Evolutionary conservation across 208 protist genomes (phyloP).

Genomic region (Leishmania gerbilli): DNA sequence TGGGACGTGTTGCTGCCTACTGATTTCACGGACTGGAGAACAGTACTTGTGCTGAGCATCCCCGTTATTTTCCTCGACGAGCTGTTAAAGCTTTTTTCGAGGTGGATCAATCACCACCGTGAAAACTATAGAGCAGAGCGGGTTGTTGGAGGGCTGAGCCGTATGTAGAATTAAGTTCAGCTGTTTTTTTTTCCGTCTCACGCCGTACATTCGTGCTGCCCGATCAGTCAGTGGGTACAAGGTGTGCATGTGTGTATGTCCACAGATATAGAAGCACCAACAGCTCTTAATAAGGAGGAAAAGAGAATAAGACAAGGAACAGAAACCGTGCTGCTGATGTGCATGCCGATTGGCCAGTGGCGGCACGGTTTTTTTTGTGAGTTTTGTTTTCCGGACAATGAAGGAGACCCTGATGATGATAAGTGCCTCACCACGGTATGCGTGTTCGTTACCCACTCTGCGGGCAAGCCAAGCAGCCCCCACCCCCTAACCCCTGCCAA

Average conservation of each 20-base stretch:
- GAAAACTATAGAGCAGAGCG: not conserved
- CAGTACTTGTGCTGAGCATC: slow-evolving; percentile 85
- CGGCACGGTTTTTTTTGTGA: not conserved
- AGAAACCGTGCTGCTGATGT: not conserved
- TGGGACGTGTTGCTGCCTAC: slow-evolving; percentile 76
- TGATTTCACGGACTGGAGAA: slow-evolving; percentile 88
- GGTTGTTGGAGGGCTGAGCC: not conserved
- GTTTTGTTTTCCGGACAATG: not conserved
- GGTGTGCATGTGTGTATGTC: not conserved
- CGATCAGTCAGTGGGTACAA: not conserved
- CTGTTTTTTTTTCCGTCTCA: not conserved
- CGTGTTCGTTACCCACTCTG: not conserved
- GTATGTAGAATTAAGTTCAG: not conserved
- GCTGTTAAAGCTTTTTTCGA: slow-evolving; percentile 83
- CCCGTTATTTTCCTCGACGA: slow-evolving; percentile 96
- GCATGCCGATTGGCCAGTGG: not conserved
- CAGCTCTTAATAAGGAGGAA: not conserved
- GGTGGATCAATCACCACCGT: slow-evolving; percentile 26
- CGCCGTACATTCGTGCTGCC: not conserved
- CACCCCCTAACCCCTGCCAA: not conserved
- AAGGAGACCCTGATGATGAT: not conserved
- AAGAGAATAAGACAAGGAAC: not conserved
- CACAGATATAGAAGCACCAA: not conserved
- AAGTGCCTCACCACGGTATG: not conserved
- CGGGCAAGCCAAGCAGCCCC: not conserved